Percentiles rank a stretch among this genome's conserved stretches.
Evolutionary conservation across 164 flowering plant species (phyloP).

Genomic region (Magnolia kwangsiensis): DNA sequence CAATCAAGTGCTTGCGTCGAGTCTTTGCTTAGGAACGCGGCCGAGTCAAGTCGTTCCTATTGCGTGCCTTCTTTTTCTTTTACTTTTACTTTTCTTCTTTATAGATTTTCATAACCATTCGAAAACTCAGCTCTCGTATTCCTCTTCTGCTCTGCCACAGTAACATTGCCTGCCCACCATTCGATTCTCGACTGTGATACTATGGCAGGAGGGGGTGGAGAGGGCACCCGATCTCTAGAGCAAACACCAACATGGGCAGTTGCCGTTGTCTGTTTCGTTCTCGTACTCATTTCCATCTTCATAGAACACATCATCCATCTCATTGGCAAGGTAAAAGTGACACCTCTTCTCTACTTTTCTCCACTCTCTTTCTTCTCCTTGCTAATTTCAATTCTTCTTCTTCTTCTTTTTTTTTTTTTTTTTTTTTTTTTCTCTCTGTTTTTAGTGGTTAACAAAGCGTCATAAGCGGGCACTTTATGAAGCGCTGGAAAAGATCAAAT

Average conservation of each 20-base stretch:
- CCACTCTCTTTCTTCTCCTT: neutral
- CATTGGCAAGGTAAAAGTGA: slow-evolving; percentile 44
- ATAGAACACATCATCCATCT: slow-evolving; percentile 65
- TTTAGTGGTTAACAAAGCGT: slow-evolving; percentile 55
- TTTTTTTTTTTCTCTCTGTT: neutral
- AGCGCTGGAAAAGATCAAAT: slow-evolving; percentile 61
- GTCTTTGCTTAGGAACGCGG: too few species aligned
- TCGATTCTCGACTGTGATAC: too few species aligned
- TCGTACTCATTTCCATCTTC: slow-evolving; percentile 52
- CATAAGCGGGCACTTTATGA: slow-evolving; percentile 54
- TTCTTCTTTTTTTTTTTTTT: too few species aligned
- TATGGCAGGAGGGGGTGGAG: slow-evolving; percentile 20
- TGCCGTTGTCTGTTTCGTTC: slow-evolving; percentile 57
- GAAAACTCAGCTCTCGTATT: too few species aligned
- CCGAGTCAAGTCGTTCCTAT: too few species aligned
- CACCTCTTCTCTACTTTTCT: neutral
- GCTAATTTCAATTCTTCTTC: neutral
- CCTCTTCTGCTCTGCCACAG: too few species aligned
- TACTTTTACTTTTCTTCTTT: too few species aligned
- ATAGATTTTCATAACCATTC: too few species aligned
- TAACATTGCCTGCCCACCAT: too few species aligned
- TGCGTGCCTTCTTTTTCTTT: too few species aligned
- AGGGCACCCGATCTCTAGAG: slow-evolving; percentile 48
- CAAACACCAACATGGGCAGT: slow-evolving; percentile 86
- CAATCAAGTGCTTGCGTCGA: too few species aligned